Evolutionary conservation across 2,329 filamentous ascomycete genomes (phyloP).

Genomic region (Aspergillus aculeatinus): DNA sequence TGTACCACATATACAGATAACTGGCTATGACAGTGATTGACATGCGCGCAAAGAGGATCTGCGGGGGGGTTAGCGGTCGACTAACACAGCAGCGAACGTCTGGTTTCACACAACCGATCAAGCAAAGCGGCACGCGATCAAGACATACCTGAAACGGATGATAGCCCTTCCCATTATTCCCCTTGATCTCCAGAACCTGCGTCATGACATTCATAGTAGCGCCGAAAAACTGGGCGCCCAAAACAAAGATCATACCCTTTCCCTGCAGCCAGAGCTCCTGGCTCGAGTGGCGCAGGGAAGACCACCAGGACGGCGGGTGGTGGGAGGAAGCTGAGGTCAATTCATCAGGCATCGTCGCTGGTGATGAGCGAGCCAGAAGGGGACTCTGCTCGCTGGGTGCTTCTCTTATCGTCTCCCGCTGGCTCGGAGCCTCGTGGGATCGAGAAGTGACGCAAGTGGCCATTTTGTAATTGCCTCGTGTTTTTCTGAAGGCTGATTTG

Average conservation of each 20-base stretch:
- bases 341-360: background rate
- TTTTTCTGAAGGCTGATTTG: background rate
- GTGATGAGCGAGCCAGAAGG: background rate
- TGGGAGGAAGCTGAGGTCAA: background rate
- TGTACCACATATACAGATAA: slow-evolving; percentile 71
- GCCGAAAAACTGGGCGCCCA: slow-evolving; percentile 76
- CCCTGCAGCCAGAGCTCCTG: slow-evolving; percentile 59
- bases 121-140: background rate
- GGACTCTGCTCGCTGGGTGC: background rate
- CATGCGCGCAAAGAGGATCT: slow-evolving; percentile 79
- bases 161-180: slow-evolving; percentile 66
- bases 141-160: slow-evolving; percentile 68
- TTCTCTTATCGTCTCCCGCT: background rate
- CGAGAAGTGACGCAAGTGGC: background rate
- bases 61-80: background rate
- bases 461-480: background rate
- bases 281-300: slow-evolving; percentile 19
- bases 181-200: slow-evolving; percentile 68
- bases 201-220: slow-evolving; percentile 83
- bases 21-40: slow-evolving; percentile 67
- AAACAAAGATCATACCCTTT: slow-evolving; percentile 70
- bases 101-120: background rate
- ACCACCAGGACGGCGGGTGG: slow-evolving; percentile 22
- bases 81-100: background rate
- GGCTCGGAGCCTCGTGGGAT: background rate